Base-by-base conservation (phyloP, 495 filamentous ascomycete genomes). In the Sabuloglossum arenarium region DNA sequence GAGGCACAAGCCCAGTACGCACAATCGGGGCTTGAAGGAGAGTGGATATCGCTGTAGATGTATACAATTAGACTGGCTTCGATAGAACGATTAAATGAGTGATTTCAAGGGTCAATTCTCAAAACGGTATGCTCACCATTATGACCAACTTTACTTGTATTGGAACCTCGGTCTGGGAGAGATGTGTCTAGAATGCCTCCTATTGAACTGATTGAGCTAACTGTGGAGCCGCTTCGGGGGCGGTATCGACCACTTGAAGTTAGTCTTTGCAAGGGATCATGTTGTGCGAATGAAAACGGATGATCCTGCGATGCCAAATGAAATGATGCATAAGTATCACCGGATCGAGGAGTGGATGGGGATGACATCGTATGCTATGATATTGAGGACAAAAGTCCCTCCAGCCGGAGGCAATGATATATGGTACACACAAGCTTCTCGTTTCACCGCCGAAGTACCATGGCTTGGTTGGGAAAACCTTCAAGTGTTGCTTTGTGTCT, bases 21-120 rank as follows among this genome's bases (percentile, higher is more conserved):
- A 90, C 76, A 58, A 91, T 91, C 0, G 93, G 89, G 19, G 87
- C 80, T 63, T 95, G 88, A 21, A 97, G 75, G 14, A 99, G 76
- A 3, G 85, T 91, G 25, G 91, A 95, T 63, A 99, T 97, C 58
- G 91, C 85, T 87, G 27, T 30, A 6, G 14, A 58, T 8, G n/a
- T n/a, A 47, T 24, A 24, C 27, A 51, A 14, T 21, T 23, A 6
- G n/a, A 43, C 16, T 43, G 5, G n/a, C 39, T 43, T 43, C 16
- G 9, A 10, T 21, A 3, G n/a, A 43, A 43, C 4, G n/a, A 23
- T 19, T n/a, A 19, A 39, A 43, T 10, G 39, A 43, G 21, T 21
- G 16, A 1, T 43, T 23, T 23, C 3, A 43, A 10, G 39, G 39
- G 19, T n/a, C 16, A 23, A 21, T n/a, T n/a, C 39, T 21, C 16